phyloP scores from a whole-genome alignment of 2,329 filamentous ascomycete species.

The Pseudocercospora vitis region DNA sequence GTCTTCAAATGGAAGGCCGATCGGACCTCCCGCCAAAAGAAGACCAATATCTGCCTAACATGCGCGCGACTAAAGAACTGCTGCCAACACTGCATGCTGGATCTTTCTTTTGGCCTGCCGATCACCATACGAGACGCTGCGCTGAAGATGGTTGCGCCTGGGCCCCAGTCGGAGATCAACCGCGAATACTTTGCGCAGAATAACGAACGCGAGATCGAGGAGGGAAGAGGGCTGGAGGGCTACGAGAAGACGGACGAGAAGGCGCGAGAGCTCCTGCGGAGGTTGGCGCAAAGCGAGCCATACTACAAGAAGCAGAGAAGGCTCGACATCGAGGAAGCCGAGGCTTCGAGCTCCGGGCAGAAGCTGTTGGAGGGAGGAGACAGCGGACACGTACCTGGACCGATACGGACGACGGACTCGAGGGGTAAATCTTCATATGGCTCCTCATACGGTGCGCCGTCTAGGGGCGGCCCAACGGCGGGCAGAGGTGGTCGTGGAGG shows the following conservation, averaged over 20 bases:
- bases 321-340: constrained; percentile 51
- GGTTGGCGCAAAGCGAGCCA: constrained; percentile 87
- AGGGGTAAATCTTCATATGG: constrained; percentile 38
- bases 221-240: constrained; percentile 81
- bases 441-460: constrained; percentile 31
- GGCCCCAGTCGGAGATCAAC: constrained; percentile 89
- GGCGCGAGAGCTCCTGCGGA: constrained; percentile 79
- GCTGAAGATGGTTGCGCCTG: constrained; percentile 94
- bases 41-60: constrained; percentile 92
- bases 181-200: constrained; percentile 97
- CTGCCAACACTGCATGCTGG: constrained; percentile 98
- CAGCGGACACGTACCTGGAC: constrained; percentile 57
- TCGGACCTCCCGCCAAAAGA: constrained; percentile 85
- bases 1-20: constrained; percentile 94
- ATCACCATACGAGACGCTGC: constrained; percentile 95
- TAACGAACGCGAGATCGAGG: constrained; percentile 91
- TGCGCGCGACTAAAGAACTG: constrained; percentile 98
- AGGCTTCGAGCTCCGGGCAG: constrained; percentile 40
- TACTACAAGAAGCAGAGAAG: constrained; percentile 88
- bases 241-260: constrained; percentile 98
- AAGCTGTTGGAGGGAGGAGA: constrained; percentile 45
- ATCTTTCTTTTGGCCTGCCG: constrained; percentile 90
- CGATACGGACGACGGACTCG: constrained; percentile 71
- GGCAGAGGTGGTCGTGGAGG: constrained; percentile 42
- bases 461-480: constrained; percentile 20